These are phyloP conservation scores for Aspergillus pseudonomiae DNA, from an alignment of 2,329 filamentous ascomycete species.

Conservation along the genomic window DNA sequence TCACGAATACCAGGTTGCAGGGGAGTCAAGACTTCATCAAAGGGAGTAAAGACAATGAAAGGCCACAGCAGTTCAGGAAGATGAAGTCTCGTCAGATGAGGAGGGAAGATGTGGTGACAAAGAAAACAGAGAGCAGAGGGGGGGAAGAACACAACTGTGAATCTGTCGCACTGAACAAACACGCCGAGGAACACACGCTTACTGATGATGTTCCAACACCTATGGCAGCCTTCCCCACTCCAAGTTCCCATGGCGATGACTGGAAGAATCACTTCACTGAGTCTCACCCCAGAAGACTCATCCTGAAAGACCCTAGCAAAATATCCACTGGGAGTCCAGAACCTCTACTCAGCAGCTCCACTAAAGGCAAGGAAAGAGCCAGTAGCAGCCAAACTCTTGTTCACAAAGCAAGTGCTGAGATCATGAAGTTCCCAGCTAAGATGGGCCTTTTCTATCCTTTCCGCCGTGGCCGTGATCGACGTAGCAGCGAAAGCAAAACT, in stretches of 20 bases:
- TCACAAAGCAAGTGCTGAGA: conserved; percentile 3
- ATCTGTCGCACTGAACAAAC: conserved; percentile 9
- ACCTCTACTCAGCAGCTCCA: background rate
- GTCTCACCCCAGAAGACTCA: background rate
- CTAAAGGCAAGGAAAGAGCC: background rate
- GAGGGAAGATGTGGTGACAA: conserved; percentile 3
- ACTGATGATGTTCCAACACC: conserved; percentile 7
- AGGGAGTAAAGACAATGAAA: background rate
- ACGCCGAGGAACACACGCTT: conserved; percentile 5
- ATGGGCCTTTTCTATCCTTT: conserved; percentile 21
- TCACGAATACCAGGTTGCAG: conserved; percentile 6
- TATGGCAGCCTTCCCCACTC: conserved; percentile 1
- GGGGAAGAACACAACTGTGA: conserved; percentile 6
- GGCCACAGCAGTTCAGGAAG: background rate
- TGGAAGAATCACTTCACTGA: conserved; percentile 1
- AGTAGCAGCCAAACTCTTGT: background rate
- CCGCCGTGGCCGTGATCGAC: conserved; percentile 17
- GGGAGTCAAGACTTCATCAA: background rate
- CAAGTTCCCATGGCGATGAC: background rate
- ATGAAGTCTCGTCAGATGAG: background rate
- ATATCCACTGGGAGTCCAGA: conserved; percentile 13
- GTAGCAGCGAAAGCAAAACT: conserved; percentile 5
- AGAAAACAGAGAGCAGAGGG: background rate
- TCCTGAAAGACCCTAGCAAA: conserved; percentile 6
- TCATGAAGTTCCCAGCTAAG: conserved; percentile 15